Evolutionary conservation across 208 protist species (phyloP), one percentile per base, ranked within the genome.

Genomic region (Phytomonas sp.): DNA sequence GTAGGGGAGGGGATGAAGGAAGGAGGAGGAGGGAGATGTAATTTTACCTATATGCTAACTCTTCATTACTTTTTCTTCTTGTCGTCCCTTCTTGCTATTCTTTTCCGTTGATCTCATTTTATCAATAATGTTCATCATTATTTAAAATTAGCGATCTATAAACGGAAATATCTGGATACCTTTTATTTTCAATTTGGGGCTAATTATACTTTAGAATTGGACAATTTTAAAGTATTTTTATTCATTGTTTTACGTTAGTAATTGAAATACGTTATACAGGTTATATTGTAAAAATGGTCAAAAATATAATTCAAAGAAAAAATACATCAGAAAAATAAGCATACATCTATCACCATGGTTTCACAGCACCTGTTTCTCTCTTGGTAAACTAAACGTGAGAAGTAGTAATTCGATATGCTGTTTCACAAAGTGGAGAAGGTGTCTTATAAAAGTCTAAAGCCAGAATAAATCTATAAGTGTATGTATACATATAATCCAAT

Each of bases 251-350:
- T 33, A 62, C 8, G 30, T 62, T 34, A 3, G 8, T 62, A 33
- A 62, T 62, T 62, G 30, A 30, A 62, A 62, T 62, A 62, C 8
- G 8, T 62, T 8, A 34, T 62, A 34, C 30, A 62, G 30, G 8
- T 8, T 3, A 34, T 62, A 62, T 8, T 11, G 29, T 62, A 33
- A 62, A 8, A 34, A 62, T 62, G 8, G 8, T 62, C 3, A 62
- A 34, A 62, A 62, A 62, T 60, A 60, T n/a, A 23, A 60, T 62
- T 8, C 30, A 62, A 62, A 62, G 30, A 8, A 11, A 62, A 8
- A 62, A 62, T 11, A 62, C 8, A 34, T 62, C 59, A 8, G 59
- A 60, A 60, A 60, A 60, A n/a, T 37, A 37, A 37, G 8, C 34
- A 11, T 8, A 37, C 34, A 37, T 37, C 34, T 37, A 37, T 37